Percentiles rank a stretch among this genome's conserved stretches.
Conservation (phyloP, 805 yeast species). For the Candida arabinofermentans region DNA sequence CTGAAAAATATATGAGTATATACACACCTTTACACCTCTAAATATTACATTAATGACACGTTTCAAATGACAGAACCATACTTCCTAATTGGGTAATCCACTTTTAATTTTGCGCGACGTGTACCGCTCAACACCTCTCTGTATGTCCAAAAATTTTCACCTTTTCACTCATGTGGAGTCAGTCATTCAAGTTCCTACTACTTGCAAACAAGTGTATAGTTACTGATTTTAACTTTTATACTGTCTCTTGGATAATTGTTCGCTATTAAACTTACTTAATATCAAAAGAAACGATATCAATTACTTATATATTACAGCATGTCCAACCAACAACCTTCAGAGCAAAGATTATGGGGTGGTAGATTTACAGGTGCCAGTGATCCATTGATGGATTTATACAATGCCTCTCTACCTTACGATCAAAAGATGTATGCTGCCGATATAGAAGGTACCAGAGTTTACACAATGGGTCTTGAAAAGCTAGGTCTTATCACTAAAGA, state of each 20-base stretch:
- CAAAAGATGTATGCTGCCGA: slow-evolving; percentile 93
- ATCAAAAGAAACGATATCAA: not conserved
- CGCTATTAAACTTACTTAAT: not conserved
- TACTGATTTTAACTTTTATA: too few relatives aligned
- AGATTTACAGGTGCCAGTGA: slow-evolving; percentile 96
- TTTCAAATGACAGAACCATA: not conserved
- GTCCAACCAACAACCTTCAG: slow-evolving; percentile 46
- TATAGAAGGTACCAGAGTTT: slow-evolving; percentile 88
- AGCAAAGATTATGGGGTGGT: slow-evolving; percentile 93
- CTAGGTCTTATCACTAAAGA: slow-evolving; percentile 67
- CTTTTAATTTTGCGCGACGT: slow-evolving; percentile 6
- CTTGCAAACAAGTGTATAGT: too few relatives aligned
- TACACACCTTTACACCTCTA: too few relatives aligned
- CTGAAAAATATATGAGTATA: too few relatives aligned
- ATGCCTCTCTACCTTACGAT: slow-evolving; percentile 95
- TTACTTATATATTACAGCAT: slow-evolving; percentile 13
- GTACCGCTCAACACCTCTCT: not conserved
- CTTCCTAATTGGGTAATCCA: not conserved
- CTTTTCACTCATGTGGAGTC: not conserved
- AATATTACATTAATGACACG: too few relatives aligned
- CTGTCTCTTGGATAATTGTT: too few relatives aligned
- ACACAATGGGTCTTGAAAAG: slow-evolving; percentile 81
- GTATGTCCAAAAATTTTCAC: slow-evolving; percentile 1
- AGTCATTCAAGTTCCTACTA: too few relatives aligned
- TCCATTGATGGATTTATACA: slow-evolving; percentile 95